phyloP scores from a whole-genome alignment of 1,139 yeast genomes.

The Blastobotrys indianensis region DNA sequence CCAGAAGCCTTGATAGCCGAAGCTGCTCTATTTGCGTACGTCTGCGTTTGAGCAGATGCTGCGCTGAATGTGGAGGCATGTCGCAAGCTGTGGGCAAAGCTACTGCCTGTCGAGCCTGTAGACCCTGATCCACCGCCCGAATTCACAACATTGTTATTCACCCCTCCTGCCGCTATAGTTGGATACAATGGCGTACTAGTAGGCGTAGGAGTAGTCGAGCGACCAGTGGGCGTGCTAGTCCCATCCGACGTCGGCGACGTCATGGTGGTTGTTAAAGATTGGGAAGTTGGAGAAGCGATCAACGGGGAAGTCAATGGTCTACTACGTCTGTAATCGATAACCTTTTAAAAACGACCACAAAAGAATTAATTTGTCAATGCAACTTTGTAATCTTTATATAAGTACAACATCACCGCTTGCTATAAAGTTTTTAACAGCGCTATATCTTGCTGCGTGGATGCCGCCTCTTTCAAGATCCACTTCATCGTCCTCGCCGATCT shows the following conservation, averaged over 20 bases:
- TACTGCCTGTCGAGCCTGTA: no score
- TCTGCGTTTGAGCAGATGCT: slow-evolving; percentile 2
- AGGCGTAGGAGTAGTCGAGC: not conserved
- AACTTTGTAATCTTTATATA: slow-evolving; percentile 17
- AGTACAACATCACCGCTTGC: slow-evolving; percentile 23
- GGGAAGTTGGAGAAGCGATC: no score
- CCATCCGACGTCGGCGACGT: slow-evolving; percentile 7
- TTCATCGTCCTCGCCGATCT: slow-evolving; percentile 40
- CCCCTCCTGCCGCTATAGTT: no score
- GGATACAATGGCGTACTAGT: no score
- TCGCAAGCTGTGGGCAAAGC: not conserved
- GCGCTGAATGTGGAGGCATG: not conserved
- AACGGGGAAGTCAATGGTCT: no score
- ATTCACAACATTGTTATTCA: no score
- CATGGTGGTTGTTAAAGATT: not conserved
- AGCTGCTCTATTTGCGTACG: slow-evolving; percentile 25
- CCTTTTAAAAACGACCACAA: no score
- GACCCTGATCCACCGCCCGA: no score
- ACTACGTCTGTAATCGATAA: no score
- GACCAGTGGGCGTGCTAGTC: slow-evolving; percentile 4
- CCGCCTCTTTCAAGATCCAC: slow-evolving; percentile 61
- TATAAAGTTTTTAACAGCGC: slow-evolving; percentile 36
- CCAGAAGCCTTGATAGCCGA: slow-evolving; percentile 26
- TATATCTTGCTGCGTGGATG: slow-evolving; percentile 70
- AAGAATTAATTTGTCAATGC: not conserved